Percentiles rank a stretch among this genome's conserved stretches.
These are phyloP conservation scores for Ceriops decandra DNA, from an alignment of 345 rosid species.

Conservation along the genomic window DNA sequence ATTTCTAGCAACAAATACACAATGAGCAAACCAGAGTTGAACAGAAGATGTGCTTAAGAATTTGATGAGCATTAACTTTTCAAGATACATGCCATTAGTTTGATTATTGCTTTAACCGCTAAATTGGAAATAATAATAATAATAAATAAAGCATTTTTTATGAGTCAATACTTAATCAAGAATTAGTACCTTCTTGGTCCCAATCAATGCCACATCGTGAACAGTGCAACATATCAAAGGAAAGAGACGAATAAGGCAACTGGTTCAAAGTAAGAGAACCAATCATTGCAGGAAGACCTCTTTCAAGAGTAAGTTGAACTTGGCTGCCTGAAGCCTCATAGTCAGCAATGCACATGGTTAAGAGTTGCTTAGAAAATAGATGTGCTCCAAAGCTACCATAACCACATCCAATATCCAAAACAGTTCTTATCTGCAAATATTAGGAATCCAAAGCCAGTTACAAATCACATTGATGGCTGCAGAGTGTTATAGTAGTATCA, in stretches of 20 bases:
- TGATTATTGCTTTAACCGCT: too few relatives aligned
- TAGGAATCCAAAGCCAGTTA: background rate
- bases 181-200: constrained; percentile 83
- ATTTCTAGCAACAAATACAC: background rate
- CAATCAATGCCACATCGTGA: constrained; percentile 86
- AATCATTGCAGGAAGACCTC: constrained; percentile 99
- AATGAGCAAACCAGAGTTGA: too few relatives aligned
- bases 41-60: background rate
- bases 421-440: constrained; percentile 74
- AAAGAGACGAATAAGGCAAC: constrained; percentile 93
- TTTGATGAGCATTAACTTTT: background rate
- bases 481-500: background rate
- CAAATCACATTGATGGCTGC: background rate
- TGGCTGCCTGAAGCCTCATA: constrained; percentile 96
- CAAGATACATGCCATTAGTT: background rate
- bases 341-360: constrained; percentile 94
- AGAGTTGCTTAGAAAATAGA: constrained; percentile 65
- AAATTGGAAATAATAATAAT: too few relatives aligned
- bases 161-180: background rate
- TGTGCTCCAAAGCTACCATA: constrained; percentile 99
- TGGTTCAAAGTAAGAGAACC: constrained; percentile 72
- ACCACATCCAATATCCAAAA: constrained; percentile 98
- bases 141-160: too few relatives aligned
- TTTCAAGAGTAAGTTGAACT: constrained; percentile 94
- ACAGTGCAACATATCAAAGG: constrained; percentile 99